These are phyloP conservation scores for Bipolaris bicolor DNA, from an alignment of 2,329 filamentous ascomycete genomes.

Conservation along the genomic window DNA sequence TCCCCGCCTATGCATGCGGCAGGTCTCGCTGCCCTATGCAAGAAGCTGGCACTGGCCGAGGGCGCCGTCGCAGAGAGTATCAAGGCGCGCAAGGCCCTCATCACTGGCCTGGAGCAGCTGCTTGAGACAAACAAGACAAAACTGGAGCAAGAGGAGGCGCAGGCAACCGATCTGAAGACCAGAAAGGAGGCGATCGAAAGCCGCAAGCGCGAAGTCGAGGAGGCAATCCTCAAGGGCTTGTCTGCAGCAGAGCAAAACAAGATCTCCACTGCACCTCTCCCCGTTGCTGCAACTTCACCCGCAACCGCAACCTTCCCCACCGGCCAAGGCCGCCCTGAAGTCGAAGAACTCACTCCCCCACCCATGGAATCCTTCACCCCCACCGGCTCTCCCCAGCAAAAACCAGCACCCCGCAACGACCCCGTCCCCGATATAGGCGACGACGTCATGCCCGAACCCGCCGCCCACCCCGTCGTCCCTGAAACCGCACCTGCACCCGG, in stretches of 20 bases:
- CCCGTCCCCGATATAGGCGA: slow-evolving; percentile 32
- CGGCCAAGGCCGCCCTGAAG: slow-evolving; percentile 72
- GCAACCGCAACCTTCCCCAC: slow-evolving; percentile 21
- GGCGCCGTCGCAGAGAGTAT: slow-evolving; percentile 88
- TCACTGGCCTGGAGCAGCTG: slow-evolving; percentile 81
- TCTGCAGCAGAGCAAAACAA: slow-evolving; percentile 64
- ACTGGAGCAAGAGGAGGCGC: slow-evolving; percentile 71
- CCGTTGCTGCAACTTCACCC: slow-evolving; percentile 27
- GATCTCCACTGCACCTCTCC: slow-evolving; percentile 49
- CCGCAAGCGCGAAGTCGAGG: slow-evolving; percentile 88
- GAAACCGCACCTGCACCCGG: slow-evolving; percentile 31
- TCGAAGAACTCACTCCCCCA: slow-evolving; percentile 88
- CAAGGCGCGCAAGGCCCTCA: slow-evolving; percentile 78
- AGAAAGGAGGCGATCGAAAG: slow-evolving; percentile 75
- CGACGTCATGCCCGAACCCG: slow-evolving; percentile 38
- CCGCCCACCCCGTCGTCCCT: slow-evolving; percentile 35
- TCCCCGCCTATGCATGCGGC: slow-evolving; percentile 91
- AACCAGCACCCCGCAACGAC: slow-evolving; percentile 15
- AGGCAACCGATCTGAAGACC: slow-evolving; percentile 67
- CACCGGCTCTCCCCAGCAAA: slow-evolving; percentile 54
- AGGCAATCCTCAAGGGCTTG: slow-evolving; percentile 85
- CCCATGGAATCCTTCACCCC: slow-evolving; percentile 64
- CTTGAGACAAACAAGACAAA: slow-evolving; percentile 74
- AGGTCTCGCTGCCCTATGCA: slow-evolving; percentile 85
- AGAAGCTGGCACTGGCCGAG: slow-evolving; percentile 85